Conservation (phyloP, 108 stramenopile species). For the Stephanodiscus triporus region DNA sequence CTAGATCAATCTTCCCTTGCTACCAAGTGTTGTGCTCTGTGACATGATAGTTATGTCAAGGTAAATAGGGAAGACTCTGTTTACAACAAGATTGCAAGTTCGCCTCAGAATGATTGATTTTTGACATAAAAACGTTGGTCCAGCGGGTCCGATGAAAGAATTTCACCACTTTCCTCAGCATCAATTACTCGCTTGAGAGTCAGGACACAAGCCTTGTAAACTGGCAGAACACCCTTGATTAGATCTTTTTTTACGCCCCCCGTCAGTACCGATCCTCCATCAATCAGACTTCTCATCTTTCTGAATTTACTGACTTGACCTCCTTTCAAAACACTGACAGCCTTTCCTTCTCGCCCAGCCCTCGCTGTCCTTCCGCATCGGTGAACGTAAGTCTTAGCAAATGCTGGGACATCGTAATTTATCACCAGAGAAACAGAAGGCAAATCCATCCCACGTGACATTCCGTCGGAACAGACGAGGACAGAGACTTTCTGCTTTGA, state of each 20-base stretch:
- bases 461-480: slow-evolving; percentile 84
- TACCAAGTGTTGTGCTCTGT: too few relatives aligned
- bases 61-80: too few relatives aligned
- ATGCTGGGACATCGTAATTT: slow-evolving; percentile 84
- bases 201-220: slow-evolving; percentile 59
- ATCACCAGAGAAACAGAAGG: slow-evolving; percentile 63
- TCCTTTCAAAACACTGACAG: slow-evolving; percentile 74
- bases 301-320: slow-evolving; percentile 71
- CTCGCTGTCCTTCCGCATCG: slow-evolving; percentile 86
- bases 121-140: neutral
- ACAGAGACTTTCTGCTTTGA: slow-evolving; percentile 49
- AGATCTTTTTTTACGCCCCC: slow-evolving; percentile 62
- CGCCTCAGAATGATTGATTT: neutral
- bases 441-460: slow-evolving; percentile 88
- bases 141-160: slow-evolving; percentile 32
- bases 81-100: neutral
- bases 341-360: slow-evolving; percentile 69
- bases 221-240: slow-evolving; percentile 49
- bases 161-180: slow-evolving; percentile 61
- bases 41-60: too few relatives aligned
- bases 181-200: slow-evolving; percentile 61
- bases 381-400: slow-evolving; percentile 88
- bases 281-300: slow-evolving; percentile 67
- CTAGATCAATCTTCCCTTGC: too few relatives aligned
- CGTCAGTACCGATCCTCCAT: slow-evolving; percentile 41